These are phyloP conservation scores for Pseudophaeomoniella oleicola DNA, from an alignment of 2,329 filamentous ascomycete genomes.

Conservation along the genomic window DNA sequence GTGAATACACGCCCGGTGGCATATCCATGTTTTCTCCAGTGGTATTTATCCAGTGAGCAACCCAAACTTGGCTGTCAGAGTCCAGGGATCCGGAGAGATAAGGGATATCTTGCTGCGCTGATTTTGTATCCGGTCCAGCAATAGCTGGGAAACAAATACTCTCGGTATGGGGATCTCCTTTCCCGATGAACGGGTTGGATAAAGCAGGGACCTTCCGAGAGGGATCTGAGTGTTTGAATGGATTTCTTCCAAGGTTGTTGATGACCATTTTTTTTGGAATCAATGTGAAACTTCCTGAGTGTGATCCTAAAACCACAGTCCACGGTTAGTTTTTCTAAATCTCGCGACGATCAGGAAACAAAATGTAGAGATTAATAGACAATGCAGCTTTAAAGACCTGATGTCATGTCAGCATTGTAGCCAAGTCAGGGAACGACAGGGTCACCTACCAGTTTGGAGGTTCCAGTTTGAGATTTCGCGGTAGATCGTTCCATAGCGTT, in stretches of 20 bases:
- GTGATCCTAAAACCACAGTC: too few relatives aligned
- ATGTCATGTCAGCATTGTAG: too few relatives aligned
- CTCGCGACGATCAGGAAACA: too few relatives aligned
- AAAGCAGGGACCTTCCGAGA: not conserved
- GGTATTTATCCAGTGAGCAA: constrained; percentile 1
- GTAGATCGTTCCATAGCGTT: too few relatives aligned
- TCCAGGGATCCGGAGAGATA: not conserved
- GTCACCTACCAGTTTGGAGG: too few relatives aligned
- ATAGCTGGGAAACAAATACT: not conserved
- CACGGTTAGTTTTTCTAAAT: too few relatives aligned
- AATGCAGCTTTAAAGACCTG: too few relatives aligned
- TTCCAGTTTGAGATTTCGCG: too few relatives aligned
- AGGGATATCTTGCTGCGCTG: not conserved
- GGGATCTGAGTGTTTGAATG: not conserved
- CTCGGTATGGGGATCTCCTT: not conserved
- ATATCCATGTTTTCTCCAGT: constrained; percentile 1
- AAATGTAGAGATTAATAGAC: too few relatives aligned
- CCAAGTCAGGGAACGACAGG: too few relatives aligned
- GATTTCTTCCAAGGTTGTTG: not conserved
- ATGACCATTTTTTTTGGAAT: not conserved
- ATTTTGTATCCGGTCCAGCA: not conserved
- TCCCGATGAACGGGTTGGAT: not conserved
- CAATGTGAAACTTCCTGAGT: not conserved
- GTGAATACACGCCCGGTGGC: not conserved
- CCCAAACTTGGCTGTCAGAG: not conserved